These are phyloP conservation scores for Cladosporium sp. DNA, from an alignment of 2,329 filamentous ascomycete genomes.

Conservation along the genomic window DNA sequence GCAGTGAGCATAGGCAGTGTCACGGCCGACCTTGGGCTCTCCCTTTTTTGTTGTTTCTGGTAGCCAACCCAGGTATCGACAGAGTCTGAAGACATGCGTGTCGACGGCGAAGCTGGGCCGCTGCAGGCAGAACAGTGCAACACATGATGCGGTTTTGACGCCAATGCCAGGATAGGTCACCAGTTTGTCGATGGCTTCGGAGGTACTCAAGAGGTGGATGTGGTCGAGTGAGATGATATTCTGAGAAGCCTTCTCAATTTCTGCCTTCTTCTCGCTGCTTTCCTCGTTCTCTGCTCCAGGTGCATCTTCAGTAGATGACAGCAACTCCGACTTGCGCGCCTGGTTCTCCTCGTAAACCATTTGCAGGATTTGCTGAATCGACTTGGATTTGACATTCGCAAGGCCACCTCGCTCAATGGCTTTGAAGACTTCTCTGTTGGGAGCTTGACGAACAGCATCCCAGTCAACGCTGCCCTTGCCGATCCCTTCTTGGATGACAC, in stretches of 20 bases:
- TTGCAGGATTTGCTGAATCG: slow-evolving; percentile 69
- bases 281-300: slow-evolving; percentile 43
- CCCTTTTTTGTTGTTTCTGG: slow-evolving; percentile 42
- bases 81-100: slow-evolving; percentile 61
- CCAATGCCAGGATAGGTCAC: slow-evolving; percentile 59
- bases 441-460: slow-evolving; percentile 61
- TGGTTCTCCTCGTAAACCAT: slow-evolving; percentile 66
- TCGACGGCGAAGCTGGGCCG: slow-evolving; percentile 61
- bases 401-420: slow-evolving; percentile 69
- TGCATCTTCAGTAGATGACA: slow-evolving; percentile 29
- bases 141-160: slow-evolving; percentile 62
- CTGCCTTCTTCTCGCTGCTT: slow-evolving; percentile 49
- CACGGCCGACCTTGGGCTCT: slow-evolving; percentile 42
- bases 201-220: slow-evolving; percentile 50
- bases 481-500: slow-evolving; percentile 56
- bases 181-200: slow-evolving; percentile 55
- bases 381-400: slow-evolving; percentile 63
- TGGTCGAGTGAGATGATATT: slow-evolving; percentile 62
- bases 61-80: slow-evolving; percentile 58
- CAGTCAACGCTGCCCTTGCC: slow-evolving; percentile 71
- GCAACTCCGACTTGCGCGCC: slow-evolving; percentile 49
- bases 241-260: slow-evolving; percentile 54
- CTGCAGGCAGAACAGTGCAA: slow-evolving; percentile 60
- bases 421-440: slow-evolving; percentile 57
- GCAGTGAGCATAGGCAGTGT: slow-evolving; percentile 55